Conservation (phyloP, 495 filamentous ascomycete species). For the Chlorociboria aeruginascens region DNA sequence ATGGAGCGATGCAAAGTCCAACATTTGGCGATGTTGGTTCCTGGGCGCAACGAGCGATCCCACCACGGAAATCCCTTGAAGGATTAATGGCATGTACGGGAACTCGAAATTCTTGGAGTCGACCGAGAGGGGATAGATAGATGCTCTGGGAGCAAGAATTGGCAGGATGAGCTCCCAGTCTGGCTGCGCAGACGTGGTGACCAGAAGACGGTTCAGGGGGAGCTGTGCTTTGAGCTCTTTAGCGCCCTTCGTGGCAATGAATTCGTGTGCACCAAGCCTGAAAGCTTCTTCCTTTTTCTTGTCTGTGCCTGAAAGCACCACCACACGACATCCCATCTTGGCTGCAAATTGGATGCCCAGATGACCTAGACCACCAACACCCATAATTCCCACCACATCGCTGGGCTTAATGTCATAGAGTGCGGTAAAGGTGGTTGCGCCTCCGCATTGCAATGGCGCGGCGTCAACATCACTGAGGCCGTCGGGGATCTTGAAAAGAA, state of each 20-base stretch:
- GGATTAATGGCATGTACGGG: neutral
- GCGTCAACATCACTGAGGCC: slow-evolving; percentile 30
- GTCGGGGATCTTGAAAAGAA: slow-evolving; percentile 42
- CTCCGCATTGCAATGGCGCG: slow-evolving; percentile 44
- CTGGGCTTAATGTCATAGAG: slow-evolving; percentile 33
- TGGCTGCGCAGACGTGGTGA: slow-evolving; percentile 22
- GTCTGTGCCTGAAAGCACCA: slow-evolving; percentile 39
- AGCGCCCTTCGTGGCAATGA: slow-evolving; percentile 24
- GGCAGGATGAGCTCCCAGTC: slow-evolving; percentile 25
- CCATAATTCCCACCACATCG: slow-evolving; percentile 44
- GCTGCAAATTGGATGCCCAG: slow-evolving; percentile 48
- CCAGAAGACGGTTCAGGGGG: slow-evolving; percentile 25
- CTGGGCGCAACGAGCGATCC: neutral
- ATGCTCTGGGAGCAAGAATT: slow-evolving; percentile 29
- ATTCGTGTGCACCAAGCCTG: slow-evolving; percentile 42
- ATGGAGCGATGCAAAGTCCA: slow-evolving; percentile 25
- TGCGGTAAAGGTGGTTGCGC: slow-evolving; percentile 40
- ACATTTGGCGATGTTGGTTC: neutral
- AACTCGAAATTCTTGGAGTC: neutral
- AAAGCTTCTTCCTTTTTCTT: slow-evolving; percentile 43
- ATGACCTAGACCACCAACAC: slow-evolving; percentile 50
- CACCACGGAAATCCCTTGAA: neutral
- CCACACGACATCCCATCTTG: slow-evolving; percentile 46
- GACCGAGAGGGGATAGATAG: slow-evolving; percentile 36
- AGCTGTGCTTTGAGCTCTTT: slow-evolving; percentile 7